Percentiles rank a stretch among this genome's conserved stretches.
These are phyloP conservation scores for Aureobasidium lini DNA, from an alignment of 2,329 filamentous ascomycete genomes.

Conservation along the genomic window DNA sequence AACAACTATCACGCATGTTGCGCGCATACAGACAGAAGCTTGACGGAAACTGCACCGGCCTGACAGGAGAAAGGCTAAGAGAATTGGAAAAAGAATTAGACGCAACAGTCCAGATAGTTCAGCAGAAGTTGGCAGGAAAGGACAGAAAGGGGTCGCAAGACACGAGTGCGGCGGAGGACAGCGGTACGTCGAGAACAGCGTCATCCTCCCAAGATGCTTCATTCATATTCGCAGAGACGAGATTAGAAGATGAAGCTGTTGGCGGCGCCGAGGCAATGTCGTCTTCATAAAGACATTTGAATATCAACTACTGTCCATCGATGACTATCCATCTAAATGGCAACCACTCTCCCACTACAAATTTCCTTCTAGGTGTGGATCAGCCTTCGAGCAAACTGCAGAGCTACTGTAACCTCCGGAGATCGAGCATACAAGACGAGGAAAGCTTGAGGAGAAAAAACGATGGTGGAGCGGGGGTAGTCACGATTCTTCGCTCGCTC, in stretches of 20 bases:
- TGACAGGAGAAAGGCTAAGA: constrained; percentile 39
- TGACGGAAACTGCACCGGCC: constrained; percentile 33
- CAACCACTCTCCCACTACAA: too few species aligned
- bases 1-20: constrained; percentile 50
- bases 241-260: background rate
- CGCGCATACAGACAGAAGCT: constrained; percentile 54
- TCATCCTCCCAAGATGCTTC: constrained; percentile 9
- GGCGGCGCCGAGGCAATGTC: background rate
- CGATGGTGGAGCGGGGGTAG: too few species aligned
- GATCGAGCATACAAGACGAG: too few species aligned
- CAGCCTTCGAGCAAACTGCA: too few species aligned
- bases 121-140: background rate
- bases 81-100: constrained; percentile 53
- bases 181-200: background rate
- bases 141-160: constrained; percentile 47
- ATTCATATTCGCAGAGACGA: background rate
- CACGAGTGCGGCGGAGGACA: constrained; percentile 39
- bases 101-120: constrained; percentile 29
- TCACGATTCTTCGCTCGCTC: too few species aligned
- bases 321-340: too few species aligned
- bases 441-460: too few species aligned
- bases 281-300: too few species aligned
- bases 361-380: too few species aligned
- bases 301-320: too few species aligned
- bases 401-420: too few species aligned